Evolutionary conservation across 257 asterid genomes (phyloP), one percentile per base, ranked within the genome.

Genomic region (Penstemon newberryi): DNA sequence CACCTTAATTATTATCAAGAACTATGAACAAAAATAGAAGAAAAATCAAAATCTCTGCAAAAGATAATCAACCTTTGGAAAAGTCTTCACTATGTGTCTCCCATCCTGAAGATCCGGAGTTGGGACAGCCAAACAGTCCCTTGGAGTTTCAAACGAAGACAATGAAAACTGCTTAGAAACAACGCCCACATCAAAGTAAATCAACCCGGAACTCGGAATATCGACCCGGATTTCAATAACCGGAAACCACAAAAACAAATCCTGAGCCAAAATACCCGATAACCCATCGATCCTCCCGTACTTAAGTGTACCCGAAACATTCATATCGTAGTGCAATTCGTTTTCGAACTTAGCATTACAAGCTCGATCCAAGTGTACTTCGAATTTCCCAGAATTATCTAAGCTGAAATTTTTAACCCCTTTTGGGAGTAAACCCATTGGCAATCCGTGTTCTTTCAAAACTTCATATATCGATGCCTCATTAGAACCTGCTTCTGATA

Each of bases 171-270:
- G 85, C 78, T 85, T 82, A 38, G 75, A 74, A 43, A 83, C 87
- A 41, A 82, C 81, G 15, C 90, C 81, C 38, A 85, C 83, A 46
- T 85, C 71, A 47, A 85, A 78, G 81, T 78, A 75, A 68, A 85
- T 82, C 70, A 85, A 62, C 25, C 86, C 84, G 50, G 79, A 78
- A 64, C 82, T 76, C 7, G 86, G 83, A 18, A 78, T 69, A 68
- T 82, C 86, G 52, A 85, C 88, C 61, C 82, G 75, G 60, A 85
- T 81, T 65, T 73, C 84, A 6, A 43, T 72, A 3, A 82, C 91
- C 9, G 84, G 83, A 15, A 85, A 76, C 90, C 90, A 85, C 54
- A 85, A 56, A 57, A 85, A 85, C 71, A 85, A 65, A 63, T 85
- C 90, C 78, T 82, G 82, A 3, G 83, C 82, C 18, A 77, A 63